Percentiles rank a stretch among this genome's conserved stretches.
phyloP scores from a whole-genome alignment of 148 eudicot species.

The Selenicereus undatus region DNA sequence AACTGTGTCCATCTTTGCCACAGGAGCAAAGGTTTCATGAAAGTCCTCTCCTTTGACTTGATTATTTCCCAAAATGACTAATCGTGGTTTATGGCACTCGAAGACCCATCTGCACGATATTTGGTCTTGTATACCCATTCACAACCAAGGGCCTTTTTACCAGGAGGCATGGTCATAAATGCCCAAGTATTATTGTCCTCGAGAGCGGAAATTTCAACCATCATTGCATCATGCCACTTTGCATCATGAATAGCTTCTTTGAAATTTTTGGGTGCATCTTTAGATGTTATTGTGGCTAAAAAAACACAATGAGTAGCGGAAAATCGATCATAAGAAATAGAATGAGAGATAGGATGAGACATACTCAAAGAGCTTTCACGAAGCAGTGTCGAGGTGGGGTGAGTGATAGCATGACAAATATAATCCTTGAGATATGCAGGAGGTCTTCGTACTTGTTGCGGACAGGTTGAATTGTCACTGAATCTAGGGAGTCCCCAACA shows the following conservation, averaged over 20 bases:
- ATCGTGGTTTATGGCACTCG: neutral
- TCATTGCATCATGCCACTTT: neutral
- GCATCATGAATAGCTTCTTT: neutral
- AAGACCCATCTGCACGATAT: neutral
- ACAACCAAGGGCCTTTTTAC: neutral
- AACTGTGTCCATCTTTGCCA: neutral
- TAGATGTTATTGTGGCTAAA: neutral
- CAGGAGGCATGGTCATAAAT: neutral
- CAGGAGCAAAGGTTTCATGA: neutral
- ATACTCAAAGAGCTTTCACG: neutral
- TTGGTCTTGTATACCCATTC: neutral
- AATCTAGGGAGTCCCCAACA: no score
- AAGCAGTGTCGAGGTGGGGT: neutral
- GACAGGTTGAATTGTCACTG: no score
- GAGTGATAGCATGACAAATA: neutral
- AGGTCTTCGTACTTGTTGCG: no score
- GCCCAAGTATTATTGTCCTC: neutral
- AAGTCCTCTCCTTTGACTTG: neutral
- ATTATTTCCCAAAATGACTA: neutral
- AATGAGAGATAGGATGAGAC: neutral
- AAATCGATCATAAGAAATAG: neutral
- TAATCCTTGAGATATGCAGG: neutral
- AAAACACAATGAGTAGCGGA: neutral
- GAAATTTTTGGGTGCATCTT: neutral
- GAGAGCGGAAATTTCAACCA: neutral